Evolutionary conservation across 768 basidiomycete species (phyloP).

Genomic region (Ramaria rubella): DNA sequence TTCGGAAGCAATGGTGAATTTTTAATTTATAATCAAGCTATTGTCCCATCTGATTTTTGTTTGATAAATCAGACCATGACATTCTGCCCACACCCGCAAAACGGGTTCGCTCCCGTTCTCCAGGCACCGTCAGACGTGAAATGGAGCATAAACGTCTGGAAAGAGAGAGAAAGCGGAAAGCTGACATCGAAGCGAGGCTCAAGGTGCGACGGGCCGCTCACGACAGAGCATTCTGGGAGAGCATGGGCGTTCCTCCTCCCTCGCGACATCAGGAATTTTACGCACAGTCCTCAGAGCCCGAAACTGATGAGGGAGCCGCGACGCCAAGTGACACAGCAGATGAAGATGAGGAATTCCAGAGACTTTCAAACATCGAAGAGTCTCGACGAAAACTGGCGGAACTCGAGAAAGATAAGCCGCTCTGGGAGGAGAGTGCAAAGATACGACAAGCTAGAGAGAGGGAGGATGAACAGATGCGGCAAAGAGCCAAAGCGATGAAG

Average conservation of each 20-base stretch:
- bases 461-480: slow-evolving; percentile 25
- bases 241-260: slow-evolving; percentile 19
- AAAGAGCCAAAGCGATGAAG: slow-evolving; percentile 21
- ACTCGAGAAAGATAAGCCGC: slow-evolving; percentile 53
- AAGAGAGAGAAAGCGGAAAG: slow-evolving; percentile 37
- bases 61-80: background rate
- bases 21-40: background rate
- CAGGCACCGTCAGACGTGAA: slow-evolving; percentile 33
- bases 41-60: background rate
- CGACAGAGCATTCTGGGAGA: slow-evolving; percentile 36
- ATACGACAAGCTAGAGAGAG: slow-evolving; percentile 38
- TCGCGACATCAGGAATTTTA: background rate
- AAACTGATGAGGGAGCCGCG: slow-evolving; percentile 4
- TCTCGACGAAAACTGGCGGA: slow-evolving; percentile 63
- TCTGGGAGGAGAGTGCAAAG: slow-evolving; percentile 52
- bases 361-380: slow-evolving; percentile 46
- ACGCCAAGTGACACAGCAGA: slow-evolving; percentile 9
- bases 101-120: slow-evolving; percentile 46
- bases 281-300: background rate
- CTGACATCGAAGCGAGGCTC: slow-evolving; percentile 33
- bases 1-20: background rate
- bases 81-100: slow-evolving; percentile 23
- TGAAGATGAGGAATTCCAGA: slow-evolving; percentile 32
- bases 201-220: slow-evolving; percentile 33
- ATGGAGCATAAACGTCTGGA: slow-evolving; percentile 31